Conservation (phyloP, 345 rosid species). For the Eucalyptus tenuipes region DNA sequence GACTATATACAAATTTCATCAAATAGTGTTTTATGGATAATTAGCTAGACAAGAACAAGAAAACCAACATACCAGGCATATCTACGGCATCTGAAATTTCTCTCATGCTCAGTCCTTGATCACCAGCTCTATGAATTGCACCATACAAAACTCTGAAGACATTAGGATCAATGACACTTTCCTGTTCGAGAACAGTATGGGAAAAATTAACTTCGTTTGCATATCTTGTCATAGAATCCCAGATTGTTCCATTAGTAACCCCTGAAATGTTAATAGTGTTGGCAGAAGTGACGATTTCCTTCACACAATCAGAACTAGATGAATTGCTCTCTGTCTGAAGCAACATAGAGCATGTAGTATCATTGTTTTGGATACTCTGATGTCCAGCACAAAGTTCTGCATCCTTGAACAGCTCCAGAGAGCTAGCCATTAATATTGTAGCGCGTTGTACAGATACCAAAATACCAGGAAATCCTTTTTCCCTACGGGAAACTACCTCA, state of each 20-base stretch:
- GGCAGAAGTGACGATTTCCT: conserved; percentile 21
- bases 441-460: conserved; percentile 37
- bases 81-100: conserved; percentile 38
- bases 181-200: conserved; percentile 12
- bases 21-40: not conserved
- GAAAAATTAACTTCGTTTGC: conserved; percentile 28
- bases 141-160: conserved; percentile 38
- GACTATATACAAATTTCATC: not conserved
- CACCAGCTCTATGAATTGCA: conserved; percentile 84
- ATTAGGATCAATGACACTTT: conserved; percentile 23
- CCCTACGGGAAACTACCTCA: conserved; percentile 73
- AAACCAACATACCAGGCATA: conserved; percentile 18
- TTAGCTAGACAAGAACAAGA: not conserved
- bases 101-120: conserved; percentile 73
- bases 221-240: conserved; percentile 72
- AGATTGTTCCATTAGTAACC: conserved; percentile 32
- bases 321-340: conserved; percentile 7
- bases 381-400: conserved; percentile 11
- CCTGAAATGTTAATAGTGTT: conserved; percentile 17
- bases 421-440: conserved; percentile 18
- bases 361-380: conserved; percentile 2
- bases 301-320: conserved; percentile 14
- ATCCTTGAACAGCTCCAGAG: conserved; percentile 43
- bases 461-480: conserved; percentile 94
- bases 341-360: conserved; percentile 6